Conservation (phyloP, 345 rosid genomes). For the Clausena lansium region DNA sequence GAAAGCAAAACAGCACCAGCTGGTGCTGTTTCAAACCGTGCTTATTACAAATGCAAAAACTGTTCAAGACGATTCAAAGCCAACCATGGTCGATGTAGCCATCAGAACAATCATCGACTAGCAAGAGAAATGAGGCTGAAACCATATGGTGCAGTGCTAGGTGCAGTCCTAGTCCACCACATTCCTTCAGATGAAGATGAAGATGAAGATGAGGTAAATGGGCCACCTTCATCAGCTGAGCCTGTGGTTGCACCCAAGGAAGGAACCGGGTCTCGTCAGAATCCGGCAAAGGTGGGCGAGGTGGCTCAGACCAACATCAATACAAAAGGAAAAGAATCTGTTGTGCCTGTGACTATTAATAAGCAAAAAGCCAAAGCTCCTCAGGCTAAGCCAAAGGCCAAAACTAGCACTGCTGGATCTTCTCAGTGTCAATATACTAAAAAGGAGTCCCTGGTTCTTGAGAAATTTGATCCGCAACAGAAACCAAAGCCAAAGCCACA, state of each 20-base stretch:
- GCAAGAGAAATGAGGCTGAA: neutral
- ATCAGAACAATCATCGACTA: constrained; percentile 3
- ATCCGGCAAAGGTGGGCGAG: neutral
- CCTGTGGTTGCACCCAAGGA: neutral
- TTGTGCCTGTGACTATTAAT: neutral
- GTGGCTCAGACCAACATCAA: neutral
- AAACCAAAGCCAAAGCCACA: neutral
- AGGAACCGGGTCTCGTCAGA: neutral
- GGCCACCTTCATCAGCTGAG: neutral
- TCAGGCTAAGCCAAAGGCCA: neutral
- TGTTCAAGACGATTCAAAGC: constrained; percentile 14
- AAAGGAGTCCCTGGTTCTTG: neutral
- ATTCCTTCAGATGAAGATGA: constrained; percentile 6
- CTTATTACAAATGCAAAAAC: neutral
- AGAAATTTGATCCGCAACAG: neutral
- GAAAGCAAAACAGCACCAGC: neutral
- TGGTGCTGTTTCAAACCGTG: neutral
- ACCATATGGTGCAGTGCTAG: neutral
- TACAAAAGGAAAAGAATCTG: neutral
- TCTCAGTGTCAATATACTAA: neutral
- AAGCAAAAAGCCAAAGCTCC: neutral
- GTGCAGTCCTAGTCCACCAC: constrained; percentile 5
- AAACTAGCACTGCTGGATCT: neutral
- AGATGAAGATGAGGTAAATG: neutral
- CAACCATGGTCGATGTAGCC: constrained; percentile 15